Evolutionary conservation across 2,329 filamentous ascomycete genomes (phyloP).

Genomic region (Aspergillus fructus): DNA sequence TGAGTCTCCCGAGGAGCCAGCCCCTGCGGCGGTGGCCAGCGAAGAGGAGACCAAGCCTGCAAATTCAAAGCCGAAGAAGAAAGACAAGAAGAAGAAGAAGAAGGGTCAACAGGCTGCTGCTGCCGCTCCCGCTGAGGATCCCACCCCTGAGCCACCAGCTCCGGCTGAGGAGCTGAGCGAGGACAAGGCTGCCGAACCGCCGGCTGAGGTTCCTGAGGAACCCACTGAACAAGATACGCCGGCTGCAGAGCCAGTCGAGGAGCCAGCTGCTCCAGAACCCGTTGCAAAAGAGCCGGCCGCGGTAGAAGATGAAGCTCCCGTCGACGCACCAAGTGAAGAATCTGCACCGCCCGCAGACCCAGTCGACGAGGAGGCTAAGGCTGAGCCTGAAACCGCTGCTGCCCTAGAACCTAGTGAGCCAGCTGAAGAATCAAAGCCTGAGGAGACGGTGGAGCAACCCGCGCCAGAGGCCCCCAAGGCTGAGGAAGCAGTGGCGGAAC

Average conservation of each 20-base stretch:
- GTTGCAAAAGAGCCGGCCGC: neutral
- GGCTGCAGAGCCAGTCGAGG: neutral
- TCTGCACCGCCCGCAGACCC: slow-evolving; percentile 13
- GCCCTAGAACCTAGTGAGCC: slow-evolving; percentile 15
- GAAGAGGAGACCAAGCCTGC: neutral
- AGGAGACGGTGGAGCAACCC: slow-evolving; percentile 12
- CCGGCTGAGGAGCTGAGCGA: neutral
- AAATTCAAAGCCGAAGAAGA: neutral
- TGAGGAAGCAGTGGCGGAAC: slow-evolving; percentile 7
- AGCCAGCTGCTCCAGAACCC: neutral
- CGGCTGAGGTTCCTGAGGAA: neutral
- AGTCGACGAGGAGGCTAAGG: slow-evolving; percentile 15
- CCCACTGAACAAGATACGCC: slow-evolving; percentile 9
- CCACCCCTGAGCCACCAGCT: slow-evolving; percentile 12
- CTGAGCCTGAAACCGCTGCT: neutral
- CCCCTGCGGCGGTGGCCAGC: no score
- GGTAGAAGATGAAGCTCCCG: neutral
- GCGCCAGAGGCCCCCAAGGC: slow-evolving; percentile 12
- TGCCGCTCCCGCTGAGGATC: slow-evolving; percentile 1
- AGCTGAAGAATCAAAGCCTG: slow-evolving; percentile 1
- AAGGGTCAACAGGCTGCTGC: neutral
- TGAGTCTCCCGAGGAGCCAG: neutral
- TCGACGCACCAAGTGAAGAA: neutral
- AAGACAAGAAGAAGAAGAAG: neutral
- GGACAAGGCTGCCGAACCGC: neutral